Conservation (phyloP, 1,284 basidiomycete genomes). For the Baeospora myosura region DNA sequence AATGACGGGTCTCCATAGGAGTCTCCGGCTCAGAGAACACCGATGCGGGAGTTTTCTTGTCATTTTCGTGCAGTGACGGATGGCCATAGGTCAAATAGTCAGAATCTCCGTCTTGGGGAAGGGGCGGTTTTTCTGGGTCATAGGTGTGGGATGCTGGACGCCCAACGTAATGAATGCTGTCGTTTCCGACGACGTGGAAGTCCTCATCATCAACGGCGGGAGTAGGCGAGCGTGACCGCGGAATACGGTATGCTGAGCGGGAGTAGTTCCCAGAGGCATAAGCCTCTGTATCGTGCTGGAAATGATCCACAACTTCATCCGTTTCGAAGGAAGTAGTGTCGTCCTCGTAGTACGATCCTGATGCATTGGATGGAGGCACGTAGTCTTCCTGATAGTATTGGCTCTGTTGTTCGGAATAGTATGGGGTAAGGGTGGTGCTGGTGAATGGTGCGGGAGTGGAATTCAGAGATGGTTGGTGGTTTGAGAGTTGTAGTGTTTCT, state of each 20-base stretch:
- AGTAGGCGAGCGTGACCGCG: slow-evolving; percentile 67
- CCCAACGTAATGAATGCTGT: slow-evolving; percentile 48
- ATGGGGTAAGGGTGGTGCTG: slow-evolving; percentile 10
- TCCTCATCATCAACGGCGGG: slow-evolving; percentile 65
- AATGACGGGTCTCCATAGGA: slow-evolving; percentile 68
- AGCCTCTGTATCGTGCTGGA: slow-evolving; percentile 52
- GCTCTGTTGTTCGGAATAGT: slow-evolving; percentile 10
- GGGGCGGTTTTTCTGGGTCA: slow-evolving; percentile 26
- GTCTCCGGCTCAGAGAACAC: slow-evolving; percentile 29
- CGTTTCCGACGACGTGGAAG: slow-evolving; percentile 48
- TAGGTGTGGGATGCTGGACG: slow-evolving; percentile 17
- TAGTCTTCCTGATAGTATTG: slow-evolving; percentile 23
- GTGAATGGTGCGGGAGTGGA: too few relatives aligned
- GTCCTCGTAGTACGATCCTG: slow-evolving; percentile 17
- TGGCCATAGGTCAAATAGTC: slow-evolving; percentile 9
- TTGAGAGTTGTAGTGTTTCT: slow-evolving; percentile 36
- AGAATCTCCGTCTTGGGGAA: too few relatives aligned
- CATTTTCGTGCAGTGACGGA: slow-evolving; percentile 17
- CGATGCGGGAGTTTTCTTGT: slow-evolving; percentile 9
- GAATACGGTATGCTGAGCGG: slow-evolving; percentile 36
- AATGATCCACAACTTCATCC: slow-evolving; percentile 34
- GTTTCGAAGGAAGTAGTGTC: slow-evolving; percentile 12
- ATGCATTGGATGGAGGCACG: slow-evolving; percentile 22
- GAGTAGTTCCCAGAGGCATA: slow-evolving; percentile 55
- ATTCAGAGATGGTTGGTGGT: too few relatives aligned